Conservation (phyloP, 352 stramenopile species). For the Globisporangium irregulare region DNA sequence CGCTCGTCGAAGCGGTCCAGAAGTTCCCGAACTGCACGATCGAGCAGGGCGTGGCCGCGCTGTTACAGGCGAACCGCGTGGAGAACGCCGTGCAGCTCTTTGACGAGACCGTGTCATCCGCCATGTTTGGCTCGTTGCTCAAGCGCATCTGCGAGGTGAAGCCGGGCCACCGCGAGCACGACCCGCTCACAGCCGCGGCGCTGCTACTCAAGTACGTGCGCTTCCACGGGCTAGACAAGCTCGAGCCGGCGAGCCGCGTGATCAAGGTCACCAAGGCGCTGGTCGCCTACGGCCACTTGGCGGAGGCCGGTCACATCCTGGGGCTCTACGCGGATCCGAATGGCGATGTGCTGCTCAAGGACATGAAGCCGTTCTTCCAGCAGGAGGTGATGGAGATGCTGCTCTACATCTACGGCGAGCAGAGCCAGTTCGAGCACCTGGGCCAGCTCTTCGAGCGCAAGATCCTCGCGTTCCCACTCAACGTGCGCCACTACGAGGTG, state of each 20-base stretch:
- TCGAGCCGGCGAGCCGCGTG: slow-evolving; percentile 37
- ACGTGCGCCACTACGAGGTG: slow-evolving; percentile 57
- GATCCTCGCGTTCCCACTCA: slow-evolving; percentile 45
- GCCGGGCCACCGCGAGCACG: slow-evolving; percentile 16
- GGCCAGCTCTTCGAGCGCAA: slow-evolving; percentile 46
- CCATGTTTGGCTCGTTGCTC: slow-evolving; percentile 37
- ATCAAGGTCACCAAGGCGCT: slow-evolving; percentile 50
- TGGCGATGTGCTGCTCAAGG: slow-evolving; percentile 41
- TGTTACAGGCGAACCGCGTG: slow-evolving; percentile 24
- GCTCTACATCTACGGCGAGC: slow-evolving; percentile 66
- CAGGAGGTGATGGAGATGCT: slow-evolving; percentile 67
- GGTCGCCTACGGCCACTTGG: slow-evolving; percentile 35
- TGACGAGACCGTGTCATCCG: slow-evolving; percentile 28
- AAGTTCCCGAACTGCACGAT: slow-evolving; percentile 44
- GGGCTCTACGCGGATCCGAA: slow-evolving; percentile 37
- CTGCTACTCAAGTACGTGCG: slow-evolving; percentile 61
- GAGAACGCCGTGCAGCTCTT: slow-evolving; percentile 53
- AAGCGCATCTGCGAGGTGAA: slow-evolving; percentile 32
- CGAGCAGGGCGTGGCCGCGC: slow-evolving; percentile 32
- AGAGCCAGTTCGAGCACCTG: slow-evolving; percentile 39
- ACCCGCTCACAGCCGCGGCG: slow-evolving; percentile 38
- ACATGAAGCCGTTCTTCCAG: slow-evolving; percentile 58
- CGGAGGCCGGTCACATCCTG: slow-evolving; percentile 52
- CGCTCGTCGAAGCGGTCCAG: slow-evolving; percentile 29
- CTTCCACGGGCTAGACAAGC: slow-evolving; percentile 34